Percentiles rank a stretch among this genome's conserved stretches.
phyloP scores from a whole-genome alignment of 495 filamentous ascomycete genomes.

The Penicillium herquei region DNA sequence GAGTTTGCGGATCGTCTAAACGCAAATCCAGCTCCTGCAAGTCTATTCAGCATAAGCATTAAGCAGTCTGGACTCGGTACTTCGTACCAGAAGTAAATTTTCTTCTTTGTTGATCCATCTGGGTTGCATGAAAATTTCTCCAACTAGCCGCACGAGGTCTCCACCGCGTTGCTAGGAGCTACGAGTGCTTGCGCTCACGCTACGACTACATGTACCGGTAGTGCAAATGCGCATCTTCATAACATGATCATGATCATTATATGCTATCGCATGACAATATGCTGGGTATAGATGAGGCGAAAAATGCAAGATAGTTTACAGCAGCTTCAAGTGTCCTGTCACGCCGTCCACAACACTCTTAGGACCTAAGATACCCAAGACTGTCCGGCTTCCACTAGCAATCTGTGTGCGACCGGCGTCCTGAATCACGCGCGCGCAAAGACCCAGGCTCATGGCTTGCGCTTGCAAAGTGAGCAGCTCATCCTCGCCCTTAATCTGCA shows the following conservation, averaged over 20 bases:
- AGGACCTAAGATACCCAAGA: conserved; percentile 85
- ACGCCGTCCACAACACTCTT: conserved; percentile 83
- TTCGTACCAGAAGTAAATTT: background rate
- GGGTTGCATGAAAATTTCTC: background rate
- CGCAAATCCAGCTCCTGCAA: no score
- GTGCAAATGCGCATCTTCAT: conserved; percentile 7
- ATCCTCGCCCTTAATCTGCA: conserved; percentile 80
- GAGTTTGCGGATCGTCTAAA: background rate
- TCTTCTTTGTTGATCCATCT: background rate
- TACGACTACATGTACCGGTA: background rate
- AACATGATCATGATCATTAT: conserved; percentile 28
- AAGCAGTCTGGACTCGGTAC: background rate
- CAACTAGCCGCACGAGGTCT: background rate
- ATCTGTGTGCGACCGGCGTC: conserved; percentile 99
- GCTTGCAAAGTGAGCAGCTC: conserved; percentile 75
- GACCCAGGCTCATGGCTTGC: conserved; percentile 75
- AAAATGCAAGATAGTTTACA: conserved; percentile 45
- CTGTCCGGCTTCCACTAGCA: conserved; percentile 84
- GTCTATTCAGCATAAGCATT: no score
- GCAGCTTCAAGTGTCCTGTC: conserved; percentile 82
- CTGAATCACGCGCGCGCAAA: conserved; percentile 83
- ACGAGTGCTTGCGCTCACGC: no score
- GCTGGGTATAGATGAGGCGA: background rate
- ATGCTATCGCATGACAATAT: conserved; percentile 11
- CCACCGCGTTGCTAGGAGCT: background rate